Evolutionary conservation across 495 filamentous ascomycete genomes (phyloP), one percentile per base, ranked within the genome.

Genomic region (Antarctomyces pellizariae): DNA sequence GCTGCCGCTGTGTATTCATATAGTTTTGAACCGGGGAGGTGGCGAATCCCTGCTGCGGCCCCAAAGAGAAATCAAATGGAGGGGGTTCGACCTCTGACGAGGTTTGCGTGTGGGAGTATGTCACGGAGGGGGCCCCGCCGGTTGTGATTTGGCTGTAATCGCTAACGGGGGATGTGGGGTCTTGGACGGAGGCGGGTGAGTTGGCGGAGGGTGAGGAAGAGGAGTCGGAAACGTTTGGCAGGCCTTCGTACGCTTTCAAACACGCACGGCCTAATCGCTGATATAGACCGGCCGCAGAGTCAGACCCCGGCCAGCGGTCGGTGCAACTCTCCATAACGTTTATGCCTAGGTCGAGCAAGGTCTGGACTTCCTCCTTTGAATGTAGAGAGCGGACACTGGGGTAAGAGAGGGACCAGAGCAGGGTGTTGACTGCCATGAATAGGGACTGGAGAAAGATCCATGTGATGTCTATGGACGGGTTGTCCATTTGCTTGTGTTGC

Each of bases 401-500:
- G 40, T 84, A 89, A 2, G 77, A 84, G 13, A 89, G 58, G 5
- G 71, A 58, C 84, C 84, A 95, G 2, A 95, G 63, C 18, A 90
- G 60, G 13, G 75, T 79, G 39, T 86, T 84, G 21, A 91, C 56
- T 9, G 71, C 67, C 62, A 79, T 78, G 48, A 90, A 91, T 12
- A 92, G 56, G 19, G 73, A 63, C 32, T 89, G 63, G 5, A 84
- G 64, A 41, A 89, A 91, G 19, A 89, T 69, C 79, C 83, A 95
- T 2, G 79, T 90, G 29, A 91, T 52, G 41, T 92, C 84, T 12
- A 84, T 69, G 13, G 64, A 66, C 5, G 58, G 59, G 5, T 62
- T 67, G 33, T 64, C 56, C 41, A 86, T 74, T 43, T 89, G 79
- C 26, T 72, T 61, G 38, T 59, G 64, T 19, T 77, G 70, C 48